phyloP scores from a whole-genome alignment of 1,284 basidiomycete species.

The Tylopilus orsonianus region DNA sequence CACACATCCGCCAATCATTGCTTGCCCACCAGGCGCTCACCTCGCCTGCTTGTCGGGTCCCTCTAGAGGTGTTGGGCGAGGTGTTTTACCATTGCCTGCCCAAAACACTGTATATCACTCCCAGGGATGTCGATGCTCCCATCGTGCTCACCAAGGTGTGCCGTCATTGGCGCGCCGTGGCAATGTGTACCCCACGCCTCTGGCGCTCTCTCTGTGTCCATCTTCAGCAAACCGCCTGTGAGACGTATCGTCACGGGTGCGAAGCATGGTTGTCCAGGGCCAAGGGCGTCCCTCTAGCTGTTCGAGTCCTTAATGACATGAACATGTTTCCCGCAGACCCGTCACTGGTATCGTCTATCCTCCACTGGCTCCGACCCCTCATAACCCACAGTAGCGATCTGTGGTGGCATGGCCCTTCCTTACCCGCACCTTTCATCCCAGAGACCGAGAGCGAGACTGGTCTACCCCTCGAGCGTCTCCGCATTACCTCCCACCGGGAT shows the following conservation, averaged over 20 bases:
- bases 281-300: slow-evolving; percentile 26
- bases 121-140: slow-evolving; percentile 26
- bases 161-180: slow-evolving; percentile 27
- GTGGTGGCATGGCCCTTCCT: slow-evolving; percentile 35
- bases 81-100: slow-evolving; percentile 40
- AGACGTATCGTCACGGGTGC: slow-evolving; percentile 22
- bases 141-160: slow-evolving; percentile 29
- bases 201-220: slow-evolving; percentile 27
- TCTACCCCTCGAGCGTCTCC: slow-evolving; percentile 19
- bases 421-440: slow-evolving; percentile 22
- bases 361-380: slow-evolving; percentile 27
- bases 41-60: slow-evolving; percentile 32
- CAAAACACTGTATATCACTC: slow-evolving; percentile 24
- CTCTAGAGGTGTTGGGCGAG: slow-evolving; percentile 39
- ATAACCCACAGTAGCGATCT: slow-evolving; percentile 25
- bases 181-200: slow-evolving; percentile 28
- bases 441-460: background rate
- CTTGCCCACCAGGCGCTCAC: slow-evolving; percentile 19
- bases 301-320: slow-evolving; percentile 31
- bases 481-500: slow-evolving; percentile 24
- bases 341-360: slow-evolving; percentile 1
- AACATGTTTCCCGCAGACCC: slow-evolving; percentile 8
- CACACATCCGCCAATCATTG: slow-evolving; percentile 19
- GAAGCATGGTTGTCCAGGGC: slow-evolving; percentile 31
- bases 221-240: slow-evolving; percentile 13